Base-by-base conservation (phyloP, 1,284 basidiomycete species). In the Phenoliferia sp. region DNA sequence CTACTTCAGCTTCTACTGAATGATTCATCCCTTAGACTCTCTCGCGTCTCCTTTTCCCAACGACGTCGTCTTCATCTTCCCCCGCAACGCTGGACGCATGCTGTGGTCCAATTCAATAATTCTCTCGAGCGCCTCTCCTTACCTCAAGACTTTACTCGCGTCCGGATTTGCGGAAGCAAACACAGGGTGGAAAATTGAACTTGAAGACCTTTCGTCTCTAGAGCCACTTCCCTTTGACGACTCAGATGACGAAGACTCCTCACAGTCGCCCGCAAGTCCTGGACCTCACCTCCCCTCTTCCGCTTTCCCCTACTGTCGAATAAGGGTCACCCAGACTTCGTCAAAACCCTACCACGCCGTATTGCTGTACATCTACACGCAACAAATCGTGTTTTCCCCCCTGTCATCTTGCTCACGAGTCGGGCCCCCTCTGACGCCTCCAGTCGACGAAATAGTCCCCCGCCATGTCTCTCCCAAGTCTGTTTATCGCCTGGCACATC, bases 281-380 rank as follows among this genome's bases (percentile, higher is more conserved):
- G n/a, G n/a, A n/a, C n/a, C n/a, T n/a, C n/a, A 44, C 12, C 39
- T 12, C 39, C 16, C 29, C 0, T 33, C n/a, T 15, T 22, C 26
- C 56, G 39, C 12, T 22, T 44, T 44, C 39, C 39, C 39, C 22
- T 22, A 44, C 22, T 44, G 12, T 22, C 3, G 10, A 15, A 44
- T 70, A 39, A 10, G 6, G 0, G 6, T 73, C 32, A 61, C 34
- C 31, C 62, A 63, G 28, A 28, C 62, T 22, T 34, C 64, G 6
- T 79, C 12, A 63, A 69, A 75, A 0, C 78, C 78, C 0, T 79
- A 77, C 67, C 73, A 72, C 57, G 72, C 76, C 34, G 69, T 79
- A 59, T 69, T 79, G 22, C 72, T 74, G 64, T 79, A 73, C 55
- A 63, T 79, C 22, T 74, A 77, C 52, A 78, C 77, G 22, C 72